A percentile compares a stretch with the other conserved stretches of the same genome.
phyloP scores from a whole-genome alignment of 2,329 filamentous ascomycete genomes.

The Beauveria sp. region DNA sequence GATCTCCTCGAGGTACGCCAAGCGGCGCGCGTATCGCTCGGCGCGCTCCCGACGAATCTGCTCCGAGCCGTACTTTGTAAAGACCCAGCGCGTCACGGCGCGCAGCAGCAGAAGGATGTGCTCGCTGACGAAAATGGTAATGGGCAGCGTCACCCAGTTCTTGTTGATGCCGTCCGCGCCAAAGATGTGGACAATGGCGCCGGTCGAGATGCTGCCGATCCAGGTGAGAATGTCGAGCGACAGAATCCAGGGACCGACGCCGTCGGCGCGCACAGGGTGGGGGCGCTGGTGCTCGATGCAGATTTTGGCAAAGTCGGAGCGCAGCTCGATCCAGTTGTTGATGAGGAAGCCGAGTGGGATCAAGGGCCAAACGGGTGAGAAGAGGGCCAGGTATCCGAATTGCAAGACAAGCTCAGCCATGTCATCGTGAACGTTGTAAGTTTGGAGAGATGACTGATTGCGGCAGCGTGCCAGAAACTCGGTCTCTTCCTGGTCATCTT shows the following conservation, averaged over 20 bases:
- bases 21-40: constrained; percentile 29
- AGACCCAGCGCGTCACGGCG: constrained; percentile 26
- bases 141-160: constrained; percentile 57
- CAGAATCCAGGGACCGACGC: constrained; percentile 67
- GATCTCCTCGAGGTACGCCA: constrained; percentile 32
- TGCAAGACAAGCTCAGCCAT: constrained; percentile 67
- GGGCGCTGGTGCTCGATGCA: constrained; percentile 67
- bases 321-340: constrained; percentile 72
- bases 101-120: constrained; percentile 62
- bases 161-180: constrained; percentile 43
- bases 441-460: constrained; percentile 57
- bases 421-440: constrained; percentile 67
- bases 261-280: constrained; percentile 59
- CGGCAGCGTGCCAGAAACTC: constrained; percentile 57
- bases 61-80: constrained; percentile 32
- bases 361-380: constrained; percentile 69
- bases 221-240: constrained; percentile 62
- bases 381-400: constrained; percentile 67
- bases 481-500: constrained; percentile 56
- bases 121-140: constrained; percentile 66
- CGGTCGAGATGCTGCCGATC: constrained; percentile 65
- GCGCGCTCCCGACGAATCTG: constrained; percentile 33
- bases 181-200: constrained; percentile 69
- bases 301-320: constrained; percentile 71
- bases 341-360: constrained; percentile 65